These are phyloP conservation scores for Globisporangium ultimum DNA, from an alignment of 352 stramenopile genomes.

Conservation along the genomic window DNA sequence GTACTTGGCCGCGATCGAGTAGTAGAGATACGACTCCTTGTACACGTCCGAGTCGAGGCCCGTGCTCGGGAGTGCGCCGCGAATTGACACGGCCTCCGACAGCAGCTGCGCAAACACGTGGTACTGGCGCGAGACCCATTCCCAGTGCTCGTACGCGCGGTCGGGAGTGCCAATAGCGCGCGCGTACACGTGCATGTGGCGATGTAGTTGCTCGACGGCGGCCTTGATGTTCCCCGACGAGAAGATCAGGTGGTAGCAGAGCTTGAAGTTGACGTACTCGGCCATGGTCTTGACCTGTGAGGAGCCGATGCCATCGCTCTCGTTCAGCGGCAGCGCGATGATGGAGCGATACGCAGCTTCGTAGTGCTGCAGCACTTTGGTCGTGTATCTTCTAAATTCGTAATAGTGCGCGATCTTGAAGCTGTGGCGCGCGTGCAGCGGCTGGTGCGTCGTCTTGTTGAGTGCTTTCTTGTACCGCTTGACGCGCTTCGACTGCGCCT, in stretches of 20 bases:
- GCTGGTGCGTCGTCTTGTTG: slow-evolving; percentile 55
- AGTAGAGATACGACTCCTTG: slow-evolving; percentile 88
- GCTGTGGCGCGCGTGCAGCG: slow-evolving; percentile 66
- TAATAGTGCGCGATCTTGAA: slow-evolving; percentile 91
- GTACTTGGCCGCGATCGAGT: slow-evolving; percentile 81
- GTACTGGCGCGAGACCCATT: slow-evolving; percentile 84
- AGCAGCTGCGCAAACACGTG: slow-evolving; percentile 86
- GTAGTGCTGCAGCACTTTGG: slow-evolving; percentile 85
- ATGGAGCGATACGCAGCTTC: slow-evolving; percentile 74
- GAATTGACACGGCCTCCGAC: slow-evolving; percentile 65
- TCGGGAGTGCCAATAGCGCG: slow-evolving; percentile 48
- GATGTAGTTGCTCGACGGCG: slow-evolving; percentile 81
- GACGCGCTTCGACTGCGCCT: slow-evolving; percentile 82
- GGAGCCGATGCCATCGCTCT: slow-evolving; percentile 44
- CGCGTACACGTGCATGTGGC: slow-evolving; percentile 70
- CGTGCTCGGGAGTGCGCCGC: slow-evolving; percentile 41
- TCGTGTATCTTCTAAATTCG: slow-evolving; percentile 83
- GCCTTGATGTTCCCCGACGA: slow-evolving; percentile 80
- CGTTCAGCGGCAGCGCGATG: slow-evolving; percentile 47
- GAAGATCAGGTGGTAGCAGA: slow-evolving; percentile 88
- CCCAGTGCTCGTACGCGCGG: slow-evolving; percentile 78
- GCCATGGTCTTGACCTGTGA: slow-evolving; percentile 79
- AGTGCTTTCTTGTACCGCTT: slow-evolving; percentile 85
- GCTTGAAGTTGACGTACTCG: slow-evolving; percentile 87
- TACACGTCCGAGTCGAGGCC: slow-evolving; percentile 79